Percentiles rank a stretch among this genome's conserved stretches.
Conservation (phyloP, 1,139 yeast genomes). For the Saccharomyces hybrid region DNA sequence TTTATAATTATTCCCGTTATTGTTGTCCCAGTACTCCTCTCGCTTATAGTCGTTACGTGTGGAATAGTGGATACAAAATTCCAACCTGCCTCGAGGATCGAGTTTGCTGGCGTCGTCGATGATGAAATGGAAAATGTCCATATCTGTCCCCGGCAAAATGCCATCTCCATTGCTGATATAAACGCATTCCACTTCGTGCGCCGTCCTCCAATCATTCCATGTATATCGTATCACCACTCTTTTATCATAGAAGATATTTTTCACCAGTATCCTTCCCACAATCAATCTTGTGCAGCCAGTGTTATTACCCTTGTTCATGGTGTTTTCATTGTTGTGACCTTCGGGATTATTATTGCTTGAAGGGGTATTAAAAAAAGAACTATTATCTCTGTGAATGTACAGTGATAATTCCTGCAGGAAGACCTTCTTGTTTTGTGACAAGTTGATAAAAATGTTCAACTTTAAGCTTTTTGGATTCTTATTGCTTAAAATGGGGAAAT, state of each 20-base stretch:
- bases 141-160: conserved; percentile 26
- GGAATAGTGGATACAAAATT: conserved; percentile 28
- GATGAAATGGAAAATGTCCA: conserved; percentile 30
- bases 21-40: conserved; percentile 30
- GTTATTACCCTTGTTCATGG: not conserved
- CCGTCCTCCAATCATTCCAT: conserved; percentile 27
- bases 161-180: conserved; percentile 27
- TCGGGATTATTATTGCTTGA: not conserved
- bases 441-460: conserved; percentile 25
- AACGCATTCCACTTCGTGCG: conserved; percentile 26
- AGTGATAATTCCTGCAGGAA: conserved; percentile 29
- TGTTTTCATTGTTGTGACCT: not conserved
- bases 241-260: conserved; percentile 28
- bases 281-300: conserved; percentile 10
- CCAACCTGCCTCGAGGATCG: conserved; percentile 15
- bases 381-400: conserved; percentile 14
- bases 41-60: conserved; percentile 21
- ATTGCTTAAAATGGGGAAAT: conserved; percentile 28
- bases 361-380: not conserved
- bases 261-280: conserved; percentile 27
- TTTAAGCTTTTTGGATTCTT: conserved; percentile 28
- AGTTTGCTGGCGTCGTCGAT: conserved; percentile 20
- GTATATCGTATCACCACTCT: conserved; percentile 27
- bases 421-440: conserved; percentile 23
- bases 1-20: conserved; percentile 26